Conservation (phyloP, 2,329 filamentous ascomycete genomes). For the Trichoderma sp. region DNA sequence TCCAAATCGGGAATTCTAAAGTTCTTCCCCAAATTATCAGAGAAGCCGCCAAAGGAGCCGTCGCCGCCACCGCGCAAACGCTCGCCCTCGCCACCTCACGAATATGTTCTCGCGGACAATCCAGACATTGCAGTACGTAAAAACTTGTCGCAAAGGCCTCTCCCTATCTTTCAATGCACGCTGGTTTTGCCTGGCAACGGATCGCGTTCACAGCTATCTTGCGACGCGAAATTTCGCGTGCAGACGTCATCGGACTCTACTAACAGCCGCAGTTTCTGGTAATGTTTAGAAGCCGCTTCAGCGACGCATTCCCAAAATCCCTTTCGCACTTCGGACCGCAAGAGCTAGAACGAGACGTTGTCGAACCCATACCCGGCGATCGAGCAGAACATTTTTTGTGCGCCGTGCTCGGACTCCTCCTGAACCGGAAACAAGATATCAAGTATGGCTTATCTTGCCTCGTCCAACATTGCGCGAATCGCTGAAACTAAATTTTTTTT, state of each 20-base stretch:
- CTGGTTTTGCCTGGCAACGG: background rate
- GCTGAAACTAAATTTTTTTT: constrained; percentile 27
- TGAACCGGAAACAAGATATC: constrained; percentile 98
- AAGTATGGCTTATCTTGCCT: constrained; percentile 68
- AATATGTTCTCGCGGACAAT: constrained; percentile 88
- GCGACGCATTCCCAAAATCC: constrained; percentile 84
- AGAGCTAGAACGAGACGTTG: constrained; percentile 87
- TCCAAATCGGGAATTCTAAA: constrained; percentile 65
- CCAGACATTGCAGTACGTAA: constrained; percentile 85
- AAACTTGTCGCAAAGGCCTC: constrained; percentile 1
- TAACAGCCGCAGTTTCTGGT: constrained; percentile 79
- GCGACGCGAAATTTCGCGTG: constrained; percentile 61
- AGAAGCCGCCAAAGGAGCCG: constrained; percentile 57
- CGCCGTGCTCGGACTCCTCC: constrained; percentile 80
- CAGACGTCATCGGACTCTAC: constrained; percentile 39
- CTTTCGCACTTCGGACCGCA: constrained; percentile 90
- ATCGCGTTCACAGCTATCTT: constrained; percentile 45
- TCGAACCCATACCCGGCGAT: constrained; percentile 76
- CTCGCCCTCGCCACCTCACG: constrained; percentile 85
- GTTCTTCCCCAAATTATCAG: constrained; percentile 66
- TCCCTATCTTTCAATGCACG: constrained; percentile 4
- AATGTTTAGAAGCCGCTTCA: constrained; percentile 95
- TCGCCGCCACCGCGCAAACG: constrained; percentile 75
- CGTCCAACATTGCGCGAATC: background rate
- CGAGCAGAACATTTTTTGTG: constrained; percentile 88